Base-by-base conservation (phyloP, 2,329 filamentous ascomycete genomes). In the Cladorrhinum sp. region DNA sequence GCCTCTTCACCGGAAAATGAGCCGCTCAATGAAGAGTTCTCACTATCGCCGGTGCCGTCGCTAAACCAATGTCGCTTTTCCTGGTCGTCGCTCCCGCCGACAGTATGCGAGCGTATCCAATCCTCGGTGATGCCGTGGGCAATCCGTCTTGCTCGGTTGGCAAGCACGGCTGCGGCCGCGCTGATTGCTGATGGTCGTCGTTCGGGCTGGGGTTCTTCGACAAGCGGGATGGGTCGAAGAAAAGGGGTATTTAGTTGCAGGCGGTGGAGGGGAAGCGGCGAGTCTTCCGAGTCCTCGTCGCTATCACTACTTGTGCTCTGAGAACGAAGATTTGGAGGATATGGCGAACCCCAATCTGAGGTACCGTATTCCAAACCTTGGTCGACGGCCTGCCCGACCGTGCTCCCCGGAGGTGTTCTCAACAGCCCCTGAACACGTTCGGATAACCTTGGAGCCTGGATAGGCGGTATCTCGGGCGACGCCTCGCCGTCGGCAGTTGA, bases 291-390 rank as follows among this genome's bases (percentile, higher is more conserved):
- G 64, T 84, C 84, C 68, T 86, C 84, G 2, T 83, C 87, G 61
- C 75, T 75, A 68, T 82, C 84, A 73, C 84, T 87, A 71, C 82
- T 83, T 65, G 80, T 79, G 67, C 83, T 85, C 64, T 78, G 75
- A 58, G 75, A 76, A 57, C 80, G 80, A 58, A 81, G 76, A 62
- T 81, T 75, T 51, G 82, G 82, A 59, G 90, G 87, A 76, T 96
- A 96, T 21, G 93, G 93, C 58, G 92, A 96, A 60, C 93, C 93
- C 92, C 93, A 96, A 73, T 89, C 93, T 54, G 92, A 89, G 52
- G 91, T 95, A 63, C 82, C 81, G 73, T 83, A 86, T 61, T 74
- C 75, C 48, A 70, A 71, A 55, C 24, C 58, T 30, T 57, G 62
- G 59, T 78, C 77, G 66, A 75, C 74, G 55, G 68, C 67, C 54